Base-by-base conservation (phyloP, 2,329 filamentous ascomycete species). In the Ilyonectria mors-panacis region DNA sequence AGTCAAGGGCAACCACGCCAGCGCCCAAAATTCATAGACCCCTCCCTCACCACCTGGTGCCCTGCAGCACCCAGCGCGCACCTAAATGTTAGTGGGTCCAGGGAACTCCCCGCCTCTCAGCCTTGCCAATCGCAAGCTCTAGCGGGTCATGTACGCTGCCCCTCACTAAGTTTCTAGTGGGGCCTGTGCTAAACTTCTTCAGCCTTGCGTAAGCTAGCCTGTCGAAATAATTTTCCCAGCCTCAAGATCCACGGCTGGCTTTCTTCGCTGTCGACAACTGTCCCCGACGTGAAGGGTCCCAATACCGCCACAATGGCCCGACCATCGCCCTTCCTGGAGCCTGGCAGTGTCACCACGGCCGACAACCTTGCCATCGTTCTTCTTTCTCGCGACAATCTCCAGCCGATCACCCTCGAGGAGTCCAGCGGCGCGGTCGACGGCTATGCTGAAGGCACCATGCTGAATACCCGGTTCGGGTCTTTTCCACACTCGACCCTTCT, bases 391-490 rank as follows among this genome's bases (percentile, higher is more conserved):
- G 95, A 98, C 81, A 92, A 92, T 68, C 90, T 95, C 70, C 86
- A 94, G 44, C 94, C 95, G 8, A 85, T 94, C 28, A 90, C 93
- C 68, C 88, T 95, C 30, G 85, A 88, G 69, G 83, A 88, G 33
- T 86, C 86, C 23, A 86, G 88, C 42, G 89, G 89, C 59, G 86
- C 88, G 47, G 86, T 92, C 70, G 88, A 91, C 76, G 93, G 92
- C 66, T 94, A 94, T 75, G 88, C 88, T 33, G 92, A 94, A 78
- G 93, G 93, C 39, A 91, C 91, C 53, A 92, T 94, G 2, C 89
- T 95, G 60, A 98, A 97, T 82, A 99, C 95, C 1, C 91, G 95
- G 50, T 99, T 97, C 77, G 96, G 96, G 55, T 97, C 95, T 0
- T 95, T 94, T 67, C 93, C 93, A 0, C 93, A 95, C 78, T 92